Evolutionary conservation across 2,329 filamentous ascomycete species (phyloP), one percentile per base, ranked within the genome.

Genomic region (Colletotrichum theobromicola): DNA sequence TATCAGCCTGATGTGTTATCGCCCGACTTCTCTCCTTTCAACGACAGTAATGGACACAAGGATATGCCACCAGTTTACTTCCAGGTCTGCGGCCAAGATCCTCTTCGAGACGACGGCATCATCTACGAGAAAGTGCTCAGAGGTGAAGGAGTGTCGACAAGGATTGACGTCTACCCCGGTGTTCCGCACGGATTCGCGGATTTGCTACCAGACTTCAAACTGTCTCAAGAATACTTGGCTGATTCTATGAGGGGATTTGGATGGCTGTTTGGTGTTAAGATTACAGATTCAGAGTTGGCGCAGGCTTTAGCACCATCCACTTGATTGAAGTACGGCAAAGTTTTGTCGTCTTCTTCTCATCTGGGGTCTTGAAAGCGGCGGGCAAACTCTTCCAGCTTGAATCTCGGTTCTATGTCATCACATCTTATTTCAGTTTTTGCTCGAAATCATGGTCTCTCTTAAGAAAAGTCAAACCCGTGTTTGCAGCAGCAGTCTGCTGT

Each of bases 11-110:
- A 85, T 46, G 72, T 78, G 3, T 60, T 70, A 1, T 83, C 81
- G 2, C 79, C 79, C 0, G 70, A 83, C 1, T 78, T 77, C 50
- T 82, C 80, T 15, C 82, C 84, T 3, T 78, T 86, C 16, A 80
- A 84, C 64, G 80, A 77, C 57, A 74, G 75, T 42, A 82, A 75
- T 2, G 75, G 76, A 2, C 81, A 85, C 72, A 75, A 77, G 15
- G 81, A 76, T 2, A 79, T 89, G 26, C 88, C 88, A 8, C 83
- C 82, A 1, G 84, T 86, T 1, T 86, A 84, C 72, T 88, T 89
- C 76, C 84, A 87, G 76, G 83, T 89, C 21, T 86, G 84, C 35
- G 88, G 87, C 0, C 78, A 85, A 75, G 88, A 89, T 79, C 87
- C 87, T 1, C 76, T 87, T 63, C 81, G 88, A 21, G 88, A 89